Evolutionary conservation across 2,329 filamentous ascomycete genomes (phyloP).

Genomic region (Trichoderma gracile): DNA sequence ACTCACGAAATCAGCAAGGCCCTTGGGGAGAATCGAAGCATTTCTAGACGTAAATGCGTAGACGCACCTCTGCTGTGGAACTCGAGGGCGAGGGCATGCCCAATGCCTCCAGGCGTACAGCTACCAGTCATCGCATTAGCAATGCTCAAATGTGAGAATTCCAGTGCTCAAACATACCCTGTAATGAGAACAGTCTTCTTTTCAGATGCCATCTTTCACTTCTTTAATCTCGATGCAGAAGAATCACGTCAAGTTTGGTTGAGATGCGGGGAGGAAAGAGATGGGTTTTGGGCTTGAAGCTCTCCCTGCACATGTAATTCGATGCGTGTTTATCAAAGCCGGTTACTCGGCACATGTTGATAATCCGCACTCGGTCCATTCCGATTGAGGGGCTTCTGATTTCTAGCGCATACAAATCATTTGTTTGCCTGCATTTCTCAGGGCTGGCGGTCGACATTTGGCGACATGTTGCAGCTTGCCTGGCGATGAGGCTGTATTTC

Average conservation of each 20-base stretch:
- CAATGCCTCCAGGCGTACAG: conserved; percentile 60
- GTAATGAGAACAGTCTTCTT: conserved; percentile 53
- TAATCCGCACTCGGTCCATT: not conserved
- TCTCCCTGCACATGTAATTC: too few relatives aligned
- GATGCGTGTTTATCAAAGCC: not conserved
- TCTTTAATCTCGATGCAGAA: not conserved
- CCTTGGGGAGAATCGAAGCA: not conserved
- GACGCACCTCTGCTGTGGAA: conserved; percentile 53
- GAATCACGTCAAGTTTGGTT: not conserved
- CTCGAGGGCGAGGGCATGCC: conserved; percentile 54
- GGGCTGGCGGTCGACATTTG: too few relatives aligned
- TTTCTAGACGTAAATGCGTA: too few relatives aligned
- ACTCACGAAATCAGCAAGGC: not conserved
- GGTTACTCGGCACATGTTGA: conserved; percentile 1
- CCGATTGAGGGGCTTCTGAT: not conserved
- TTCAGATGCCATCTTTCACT: conserved; percentile 29
- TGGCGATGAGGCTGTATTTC: not conserved
- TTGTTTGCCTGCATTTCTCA: too few relatives aligned
- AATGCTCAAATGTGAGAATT: not conserved
- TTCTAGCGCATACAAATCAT: too few relatives aligned
- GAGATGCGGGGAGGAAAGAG: conserved; percentile 3
- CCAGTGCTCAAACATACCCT: conserved; percentile 44
- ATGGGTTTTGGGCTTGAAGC: too few relatives aligned
- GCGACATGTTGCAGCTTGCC: not conserved
- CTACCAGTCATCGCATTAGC: conserved; percentile 38